A percentile compares a stretch with the other conserved stretches of the same genome.
phyloP scores from a whole-genome alignment of 352 stramenopile genomes.

The Phytopythium vexans region DNA sequence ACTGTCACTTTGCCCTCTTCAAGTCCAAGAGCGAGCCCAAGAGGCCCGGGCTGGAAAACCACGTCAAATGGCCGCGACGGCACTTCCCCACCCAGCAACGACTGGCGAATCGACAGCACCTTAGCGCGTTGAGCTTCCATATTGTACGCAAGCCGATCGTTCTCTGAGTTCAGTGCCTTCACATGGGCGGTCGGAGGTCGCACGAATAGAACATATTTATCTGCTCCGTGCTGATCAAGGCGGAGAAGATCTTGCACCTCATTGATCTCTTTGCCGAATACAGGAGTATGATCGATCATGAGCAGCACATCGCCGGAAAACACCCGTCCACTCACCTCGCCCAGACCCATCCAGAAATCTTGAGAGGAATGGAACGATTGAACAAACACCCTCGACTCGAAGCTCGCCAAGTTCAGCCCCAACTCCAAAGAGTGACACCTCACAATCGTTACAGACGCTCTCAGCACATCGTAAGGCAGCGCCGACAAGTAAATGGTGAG shows the following conservation, averaged over 20 bases:
- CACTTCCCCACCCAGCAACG: slow-evolving; percentile 12
- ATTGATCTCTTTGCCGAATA: slow-evolving; percentile 22
- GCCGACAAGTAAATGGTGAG: slow-evolving; percentile 41
- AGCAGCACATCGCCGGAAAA: slow-evolving; percentile 66
- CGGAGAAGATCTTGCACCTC: slow-evolving; percentile 36
- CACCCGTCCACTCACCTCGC: slow-evolving; percentile 54
- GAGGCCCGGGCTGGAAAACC: slow-evolving; percentile 62
- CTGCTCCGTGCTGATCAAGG: slow-evolving; percentile 16
- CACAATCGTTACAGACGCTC: slow-evolving; percentile 65
- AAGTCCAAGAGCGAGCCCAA: slow-evolving; percentile 72
- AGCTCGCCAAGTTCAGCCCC: slow-evolving; percentile 28
- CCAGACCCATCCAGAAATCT: slow-evolving; percentile 33
- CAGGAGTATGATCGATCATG: slow-evolving; percentile 36
- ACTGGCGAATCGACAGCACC: slow-evolving; percentile 16
- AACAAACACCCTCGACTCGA: slow-evolving; percentile 42
- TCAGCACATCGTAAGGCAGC: slow-evolving; percentile 46
- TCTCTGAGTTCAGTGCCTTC: slow-evolving; percentile 25
- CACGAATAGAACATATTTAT: slow-evolving; percentile 34
- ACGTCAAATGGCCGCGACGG: slow-evolving; percentile 45
- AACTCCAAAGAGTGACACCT: slow-evolving; percentile 39
- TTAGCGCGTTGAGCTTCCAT: slow-evolving; percentile 25
- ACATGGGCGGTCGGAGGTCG: slow-evolving; percentile 39
- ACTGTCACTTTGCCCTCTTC: slow-evolving; percentile 67
- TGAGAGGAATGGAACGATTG: slow-evolving; percentile 31
- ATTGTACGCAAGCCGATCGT: slow-evolving; percentile 22